phyloP scores from a whole-genome alignment of 495 filamentous ascomycete species.

The Penicillium tannophilum region DNA sequence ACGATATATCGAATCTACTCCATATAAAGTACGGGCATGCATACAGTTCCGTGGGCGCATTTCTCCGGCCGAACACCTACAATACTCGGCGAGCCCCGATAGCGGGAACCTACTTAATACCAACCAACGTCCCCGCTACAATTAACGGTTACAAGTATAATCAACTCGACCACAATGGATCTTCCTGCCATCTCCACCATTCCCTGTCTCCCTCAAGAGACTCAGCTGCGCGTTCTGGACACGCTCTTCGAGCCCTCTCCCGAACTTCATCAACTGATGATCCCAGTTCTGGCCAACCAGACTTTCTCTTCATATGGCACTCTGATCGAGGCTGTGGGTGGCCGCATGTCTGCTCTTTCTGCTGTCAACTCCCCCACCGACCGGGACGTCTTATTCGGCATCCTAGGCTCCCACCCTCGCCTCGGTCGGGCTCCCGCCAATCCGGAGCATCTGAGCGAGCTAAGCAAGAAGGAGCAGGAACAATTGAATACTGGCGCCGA shows the following conservation, averaged over 20 bases:
- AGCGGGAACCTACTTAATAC: constrained; percentile 14
- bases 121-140: no score
- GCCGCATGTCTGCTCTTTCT: constrained; percentile 56
- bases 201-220: constrained; percentile 54
- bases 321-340: constrained; percentile 60
- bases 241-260: constrained; percentile 84
- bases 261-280: constrained; percentile 69
- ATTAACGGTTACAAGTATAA: neutral
- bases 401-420: constrained; percentile 85
- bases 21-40: neutral
- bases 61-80: neutral
- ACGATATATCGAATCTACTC: no score
- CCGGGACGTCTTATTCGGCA: constrained; percentile 60
- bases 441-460: constrained; percentile 65
- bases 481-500: constrained; percentile 61
- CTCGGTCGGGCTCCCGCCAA: constrained; percentile 67
- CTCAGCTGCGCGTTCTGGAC: constrained; percentile 68
- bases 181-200: constrained; percentile 58
- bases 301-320: constrained; percentile 62
- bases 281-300: constrained; percentile 64
- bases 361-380: constrained; percentile 49
- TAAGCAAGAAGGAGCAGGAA: constrained; percentile 79
- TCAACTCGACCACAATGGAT: constrained; percentile 22
- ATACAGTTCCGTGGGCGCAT: neutral
- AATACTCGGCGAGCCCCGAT: constrained; percentile 7